These are phyloP conservation scores for Russula abietina DNA, from an alignment of 768 basidiomycete species.

Conservation along the genomic window DNA sequence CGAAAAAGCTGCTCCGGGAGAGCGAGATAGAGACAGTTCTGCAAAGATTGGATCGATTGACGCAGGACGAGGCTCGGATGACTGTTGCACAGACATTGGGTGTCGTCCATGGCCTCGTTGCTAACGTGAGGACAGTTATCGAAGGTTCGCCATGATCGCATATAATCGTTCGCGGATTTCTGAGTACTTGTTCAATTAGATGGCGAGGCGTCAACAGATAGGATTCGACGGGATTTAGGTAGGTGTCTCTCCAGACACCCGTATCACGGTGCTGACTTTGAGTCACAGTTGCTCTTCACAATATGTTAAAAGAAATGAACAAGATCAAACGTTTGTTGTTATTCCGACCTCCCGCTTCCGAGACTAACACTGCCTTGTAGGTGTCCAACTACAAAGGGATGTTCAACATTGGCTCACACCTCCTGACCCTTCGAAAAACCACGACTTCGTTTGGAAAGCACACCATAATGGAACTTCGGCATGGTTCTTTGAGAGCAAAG, in stretches of 20 bases:
- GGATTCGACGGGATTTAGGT: neutral
- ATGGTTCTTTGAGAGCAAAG: neutral
- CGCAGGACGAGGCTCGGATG: neutral
- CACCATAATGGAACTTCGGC: neutral
- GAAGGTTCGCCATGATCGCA: neutral
- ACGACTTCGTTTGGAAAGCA: neutral
- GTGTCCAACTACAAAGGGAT: neutral
- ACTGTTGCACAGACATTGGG: neutral
- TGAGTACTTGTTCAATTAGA: neutral
- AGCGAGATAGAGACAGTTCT: neutral
- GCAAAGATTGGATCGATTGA: neutral
- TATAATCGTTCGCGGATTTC: neutral
- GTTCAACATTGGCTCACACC: neutral
- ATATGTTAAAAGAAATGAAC: neutral
- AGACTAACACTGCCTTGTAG: neutral
- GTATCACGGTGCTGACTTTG: neutral
- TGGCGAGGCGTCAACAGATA: neutral
- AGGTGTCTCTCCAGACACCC: neutral
- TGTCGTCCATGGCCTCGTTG: neutral
- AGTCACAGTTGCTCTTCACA: neutral
- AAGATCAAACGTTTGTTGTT: neutral
- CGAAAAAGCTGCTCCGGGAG: neutral
- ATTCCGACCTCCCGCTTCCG: too few relatives aligned
- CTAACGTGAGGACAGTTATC: neutral
- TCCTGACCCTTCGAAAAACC: neutral